Percentiles rank a stretch among this genome's conserved stretches.
Conservation (phyloP, 2,329 filamentous ascomycete genomes). For the Aspergillus viridinutans region DNA sequence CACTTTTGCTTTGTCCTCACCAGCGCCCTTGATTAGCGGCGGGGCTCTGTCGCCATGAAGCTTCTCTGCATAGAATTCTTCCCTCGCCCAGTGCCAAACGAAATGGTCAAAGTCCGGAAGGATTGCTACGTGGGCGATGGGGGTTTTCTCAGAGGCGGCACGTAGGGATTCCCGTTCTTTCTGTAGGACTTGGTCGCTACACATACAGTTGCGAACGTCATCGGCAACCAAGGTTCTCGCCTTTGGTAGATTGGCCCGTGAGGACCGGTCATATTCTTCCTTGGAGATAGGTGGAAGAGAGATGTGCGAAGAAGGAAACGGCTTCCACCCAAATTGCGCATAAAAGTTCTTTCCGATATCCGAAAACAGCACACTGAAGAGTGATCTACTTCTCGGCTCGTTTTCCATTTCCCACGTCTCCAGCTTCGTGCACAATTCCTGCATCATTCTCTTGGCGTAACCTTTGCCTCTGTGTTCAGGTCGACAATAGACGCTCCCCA, state of each 20-base stretch:
- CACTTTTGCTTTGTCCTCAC: constrained; percentile 47
- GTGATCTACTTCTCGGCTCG: constrained; percentile 36
- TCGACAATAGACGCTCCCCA: constrained; percentile 75
- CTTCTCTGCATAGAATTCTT: constrained; percentile 69
- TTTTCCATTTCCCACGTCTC: constrained; percentile 50
- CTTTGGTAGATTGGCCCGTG: constrained; percentile 23
- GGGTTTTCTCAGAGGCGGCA: constrained; percentile 36
- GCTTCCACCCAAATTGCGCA: constrained; percentile 69
- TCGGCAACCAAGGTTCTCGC: constrained; percentile 29
- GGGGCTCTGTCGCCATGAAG: constrained; percentile 50
- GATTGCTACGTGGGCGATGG: constrained; percentile 58
- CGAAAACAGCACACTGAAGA: constrained; percentile 79
- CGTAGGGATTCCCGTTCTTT: constrained; percentile 62
- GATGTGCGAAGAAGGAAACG: constrained; percentile 69
- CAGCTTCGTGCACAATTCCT: constrained; percentile 56
- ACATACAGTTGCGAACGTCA: constrained; percentile 44
- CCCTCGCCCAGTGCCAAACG: constrained; percentile 73
- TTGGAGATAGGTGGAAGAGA: constrained; percentile 49
- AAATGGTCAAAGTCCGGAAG: constrained; percentile 64
- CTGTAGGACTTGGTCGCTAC: constrained; percentile 59
- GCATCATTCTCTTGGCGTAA: constrained; percentile 74
- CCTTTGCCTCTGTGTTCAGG: constrained; percentile 64
- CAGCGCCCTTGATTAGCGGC: constrained; percentile 66
- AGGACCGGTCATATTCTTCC: constrained; percentile 15
- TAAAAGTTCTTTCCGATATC: constrained; percentile 86